Evolutionary conservation across 2,329 filamentous ascomycete genomes (phyloP), one percentile per base, ranked within the genome.

Genomic region (Fusarium globosum): DNA sequence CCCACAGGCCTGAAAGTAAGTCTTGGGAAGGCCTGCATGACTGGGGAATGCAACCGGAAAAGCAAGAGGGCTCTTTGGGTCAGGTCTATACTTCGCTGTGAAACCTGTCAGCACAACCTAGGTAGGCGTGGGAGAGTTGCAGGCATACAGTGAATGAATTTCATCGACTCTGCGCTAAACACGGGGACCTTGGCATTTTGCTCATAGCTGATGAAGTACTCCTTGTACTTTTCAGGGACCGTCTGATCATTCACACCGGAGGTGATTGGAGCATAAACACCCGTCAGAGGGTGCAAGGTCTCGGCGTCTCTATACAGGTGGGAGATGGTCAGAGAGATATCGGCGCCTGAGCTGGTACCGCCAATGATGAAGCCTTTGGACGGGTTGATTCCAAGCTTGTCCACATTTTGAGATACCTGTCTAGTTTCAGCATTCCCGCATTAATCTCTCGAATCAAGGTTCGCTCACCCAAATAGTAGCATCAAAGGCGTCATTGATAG

Each of bases 1-100:
- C 4, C 79, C 80, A 36, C 76, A 81, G 12, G 72, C 72, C 46
- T 81, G 80, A 26, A 81, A 80, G 55, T 81, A 82, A 13, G 80
- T 81, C 68, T 74, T 80, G 16, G 78, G 80, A 20, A 80, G 68
- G 6, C 71, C 69, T 20, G 62, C 55, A 18, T 72, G 70, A 26
- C 51, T 73, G 28, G 66, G 56, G 39, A 73, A 72, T 12, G 70
- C 70, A n/a, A 80, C 48, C 4, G 80, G 78, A 18, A 73, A 77
- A 18, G 72, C 78, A 6, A 79, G 61, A 23, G 78, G 78, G 52
- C 73, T 78, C 16, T 30, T 72, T 14, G 61, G 61, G 21, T 73
- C 71, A 10, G 76, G 73, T 38, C 77, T 77, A 57, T 81, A 79
- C 13, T 72, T 72, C 23, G 72, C 77, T 81, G 53, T 28, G 26